A percentile compares a stretch with the other conserved stretches of the same genome.
Evolutionary conservation across 192 early-diverging fungal species (phyloP).

Genomic region (Gaertneriomyces sp.): DNA sequence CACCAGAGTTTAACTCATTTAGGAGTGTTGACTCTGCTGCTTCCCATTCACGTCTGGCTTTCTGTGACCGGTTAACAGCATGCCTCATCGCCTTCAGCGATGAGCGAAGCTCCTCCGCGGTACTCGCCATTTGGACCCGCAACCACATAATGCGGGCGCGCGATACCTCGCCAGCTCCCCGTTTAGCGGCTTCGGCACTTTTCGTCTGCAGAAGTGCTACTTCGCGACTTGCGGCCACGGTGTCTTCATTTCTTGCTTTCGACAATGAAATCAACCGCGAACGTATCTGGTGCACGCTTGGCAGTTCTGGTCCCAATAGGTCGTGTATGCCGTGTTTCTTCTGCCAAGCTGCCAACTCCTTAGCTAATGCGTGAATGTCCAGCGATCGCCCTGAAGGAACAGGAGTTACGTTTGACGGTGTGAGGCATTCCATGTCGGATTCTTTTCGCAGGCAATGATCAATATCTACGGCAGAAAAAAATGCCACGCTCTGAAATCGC

Average conservation of each 20-base stretch:
- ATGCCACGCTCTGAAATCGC: slow-evolving; percentile 68
- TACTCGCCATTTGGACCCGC: no score
- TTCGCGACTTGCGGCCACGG: background rate
- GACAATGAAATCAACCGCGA: background rate
- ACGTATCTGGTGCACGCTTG: background rate
- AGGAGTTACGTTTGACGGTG: slow-evolving; percentile 67
- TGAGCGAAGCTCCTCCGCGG: no score
- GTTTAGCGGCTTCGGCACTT: background rate
- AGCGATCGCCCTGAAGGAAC: slow-evolving; percentile 16
- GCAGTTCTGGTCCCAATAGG: slow-evolving; percentile 4
- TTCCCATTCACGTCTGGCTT: no score
- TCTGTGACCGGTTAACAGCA: no score
- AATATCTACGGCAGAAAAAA: slow-evolving; percentile 93
- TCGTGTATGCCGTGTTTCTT: background rate
- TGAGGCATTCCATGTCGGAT: slow-evolving; percentile 78
- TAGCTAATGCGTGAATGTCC: slow-evolving; percentile 24
- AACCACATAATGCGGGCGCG: no score
- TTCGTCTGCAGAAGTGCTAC: background rate
- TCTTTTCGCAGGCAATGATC: slow-evolving; percentile 92
- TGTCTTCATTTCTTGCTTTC: background rate
- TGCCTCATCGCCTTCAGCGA: no score
- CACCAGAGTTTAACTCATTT: no score
- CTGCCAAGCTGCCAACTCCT: slow-evolving; percentile 15
- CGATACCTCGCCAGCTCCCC: background rate
- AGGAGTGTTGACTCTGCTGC: no score